These are phyloP conservation scores for Botryotinia globosa DNA, from an alignment of 2,329 filamentous ascomycete genomes.

Conservation along the genomic window DNA sequence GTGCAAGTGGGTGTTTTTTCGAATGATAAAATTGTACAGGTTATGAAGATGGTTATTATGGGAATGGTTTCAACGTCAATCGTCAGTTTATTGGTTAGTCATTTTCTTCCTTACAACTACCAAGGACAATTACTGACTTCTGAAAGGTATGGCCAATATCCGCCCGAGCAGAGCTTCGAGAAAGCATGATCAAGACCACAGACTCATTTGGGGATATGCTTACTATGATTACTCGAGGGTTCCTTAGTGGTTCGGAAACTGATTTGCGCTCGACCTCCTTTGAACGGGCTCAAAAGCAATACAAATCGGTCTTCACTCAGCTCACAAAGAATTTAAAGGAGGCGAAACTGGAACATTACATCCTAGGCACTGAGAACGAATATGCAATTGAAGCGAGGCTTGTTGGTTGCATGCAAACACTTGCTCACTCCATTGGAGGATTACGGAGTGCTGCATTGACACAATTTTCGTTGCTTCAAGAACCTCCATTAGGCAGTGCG, in stretches of 20 bases:
- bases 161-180: conserved; percentile 69
- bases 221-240: conserved; percentile 75
- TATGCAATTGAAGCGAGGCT: conserved; percentile 77
- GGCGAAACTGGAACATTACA: conserved; percentile 84
- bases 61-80: conserved; percentile 69
- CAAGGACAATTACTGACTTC: background rate
- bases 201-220: conserved; percentile 78
- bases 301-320: conserved; percentile 64
- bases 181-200: conserved; percentile 71
- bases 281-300: conserved; percentile 57
- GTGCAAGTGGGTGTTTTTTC: conserved; percentile 81
- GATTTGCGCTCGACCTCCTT: conserved; percentile 69
- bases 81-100: conserved; percentile 69
- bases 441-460: conserved; percentile 84
- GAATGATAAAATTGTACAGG: conserved; percentile 75
- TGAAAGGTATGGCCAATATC: conserved; percentile 59
- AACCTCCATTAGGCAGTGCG: conserved; percentile 41
- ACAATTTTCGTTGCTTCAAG: conserved; percentile 80
- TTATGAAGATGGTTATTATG: conserved; percentile 80
- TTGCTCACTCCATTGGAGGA: conserved; percentile 87
- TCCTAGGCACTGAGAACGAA: conserved; percentile 73
- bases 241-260: conserved; percentile 77
- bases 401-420: conserved; percentile 77
- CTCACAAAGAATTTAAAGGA: conserved; percentile 79
- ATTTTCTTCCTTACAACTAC: no score